Conservation (phyloP, 768 basidiomycete genomes). For the Tremella yokohamensis region DNA sequence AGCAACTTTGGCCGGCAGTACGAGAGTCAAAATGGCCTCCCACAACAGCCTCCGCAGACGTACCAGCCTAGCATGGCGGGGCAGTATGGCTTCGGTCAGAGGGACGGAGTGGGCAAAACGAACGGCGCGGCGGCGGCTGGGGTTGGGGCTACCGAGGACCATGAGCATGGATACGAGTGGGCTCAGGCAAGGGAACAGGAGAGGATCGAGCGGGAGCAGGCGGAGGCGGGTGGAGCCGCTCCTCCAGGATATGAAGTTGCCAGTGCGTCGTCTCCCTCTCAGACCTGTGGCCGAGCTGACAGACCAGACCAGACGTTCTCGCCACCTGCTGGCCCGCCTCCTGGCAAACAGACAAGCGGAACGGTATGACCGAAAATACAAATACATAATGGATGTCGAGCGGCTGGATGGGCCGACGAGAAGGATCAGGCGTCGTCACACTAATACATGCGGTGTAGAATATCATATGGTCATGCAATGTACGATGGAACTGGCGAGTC, state of each 20-base stretch:
- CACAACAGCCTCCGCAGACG: constrained; percentile 31
- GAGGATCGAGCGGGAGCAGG: constrained; percentile 34
- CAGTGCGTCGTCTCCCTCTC: too few species aligned
- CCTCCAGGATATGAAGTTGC: constrained; percentile 45
- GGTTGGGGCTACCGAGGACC: constrained; percentile 12
- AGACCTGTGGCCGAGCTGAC: too few species aligned
- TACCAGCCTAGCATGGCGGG: constrained; percentile 45
- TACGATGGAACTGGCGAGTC: too few species aligned
- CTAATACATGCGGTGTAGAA: too few species aligned
- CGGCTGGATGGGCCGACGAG: neutral
- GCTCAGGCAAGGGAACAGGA: constrained; percentile 44
- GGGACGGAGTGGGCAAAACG: constrained; percentile 4
- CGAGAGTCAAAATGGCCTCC: constrained; percentile 25
- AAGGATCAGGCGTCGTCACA: neutral
- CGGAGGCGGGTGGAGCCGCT: constrained; percentile 15
- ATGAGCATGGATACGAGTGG: constrained; percentile 49
- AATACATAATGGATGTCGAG: neutral
- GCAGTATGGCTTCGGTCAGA: constrained; percentile 20
- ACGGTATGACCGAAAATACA: constrained; percentile 5
- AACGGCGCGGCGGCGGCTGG: neutral
- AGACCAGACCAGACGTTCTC: constrained; percentile 11
- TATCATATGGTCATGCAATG: too few species aligned
- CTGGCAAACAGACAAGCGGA: constrained; percentile 11
- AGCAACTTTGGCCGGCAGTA: constrained; percentile 21
- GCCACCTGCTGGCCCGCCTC: constrained; percentile 39